Evolutionary conservation across 495 filamentous ascomycete species (phyloP).

Genomic region (Podospora bellae-mahoneyi): DNA sequence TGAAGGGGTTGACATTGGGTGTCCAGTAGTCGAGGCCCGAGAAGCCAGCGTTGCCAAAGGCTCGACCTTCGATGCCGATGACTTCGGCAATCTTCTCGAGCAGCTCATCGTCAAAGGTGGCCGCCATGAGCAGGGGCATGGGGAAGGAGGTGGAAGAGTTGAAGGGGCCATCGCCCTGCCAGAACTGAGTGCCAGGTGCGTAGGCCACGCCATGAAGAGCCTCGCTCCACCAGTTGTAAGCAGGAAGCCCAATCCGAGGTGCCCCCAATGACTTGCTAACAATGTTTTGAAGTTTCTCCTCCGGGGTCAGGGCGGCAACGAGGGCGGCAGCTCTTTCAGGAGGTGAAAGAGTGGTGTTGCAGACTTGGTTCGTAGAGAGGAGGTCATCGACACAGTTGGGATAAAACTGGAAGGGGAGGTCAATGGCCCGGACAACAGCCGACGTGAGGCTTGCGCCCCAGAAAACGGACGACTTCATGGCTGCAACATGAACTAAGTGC

Average conservation of each 20-base stretch:
- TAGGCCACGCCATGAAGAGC: slow-evolving; percentile 48
- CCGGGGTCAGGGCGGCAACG: slow-evolving; percentile 37
- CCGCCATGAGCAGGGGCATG: slow-evolving; percentile 41
- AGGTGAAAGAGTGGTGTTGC: slow-evolving; percentile 44
- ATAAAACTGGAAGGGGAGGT: slow-evolving; percentile 24
- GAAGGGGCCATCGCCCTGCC: slow-evolving; percentile 32
- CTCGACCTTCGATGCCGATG: slow-evolving; percentile 62
- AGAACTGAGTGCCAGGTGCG: slow-evolving; percentile 37
- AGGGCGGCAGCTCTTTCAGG: slow-evolving; percentile 44
- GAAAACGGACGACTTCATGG: slow-evolving; percentile 10
- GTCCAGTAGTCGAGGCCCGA: slow-evolving; percentile 62
- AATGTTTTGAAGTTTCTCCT: slow-evolving; percentile 41
- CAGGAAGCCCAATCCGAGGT: slow-evolving; percentile 40
- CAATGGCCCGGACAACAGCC: slow-evolving; percentile 5
- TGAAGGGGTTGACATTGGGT: slow-evolving; percentile 67
- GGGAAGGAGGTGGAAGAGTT: slow-evolving; percentile 49
- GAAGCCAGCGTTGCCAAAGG: slow-evolving; percentile 59
- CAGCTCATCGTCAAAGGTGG: slow-evolving; percentile 50
- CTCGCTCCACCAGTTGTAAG: slow-evolving; percentile 54
- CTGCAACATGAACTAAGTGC: not conserved
- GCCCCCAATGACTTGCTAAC: slow-evolving; percentile 37
- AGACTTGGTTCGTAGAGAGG: slow-evolving; percentile 44
- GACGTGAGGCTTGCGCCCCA: not conserved
- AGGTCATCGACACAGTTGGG: slow-evolving; percentile 39
- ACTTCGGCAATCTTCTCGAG: slow-evolving; percentile 39